phyloP scores from a whole-genome alignment of 2,329 filamentous ascomycete species.

The Canariomyces notabilis region DNA sequence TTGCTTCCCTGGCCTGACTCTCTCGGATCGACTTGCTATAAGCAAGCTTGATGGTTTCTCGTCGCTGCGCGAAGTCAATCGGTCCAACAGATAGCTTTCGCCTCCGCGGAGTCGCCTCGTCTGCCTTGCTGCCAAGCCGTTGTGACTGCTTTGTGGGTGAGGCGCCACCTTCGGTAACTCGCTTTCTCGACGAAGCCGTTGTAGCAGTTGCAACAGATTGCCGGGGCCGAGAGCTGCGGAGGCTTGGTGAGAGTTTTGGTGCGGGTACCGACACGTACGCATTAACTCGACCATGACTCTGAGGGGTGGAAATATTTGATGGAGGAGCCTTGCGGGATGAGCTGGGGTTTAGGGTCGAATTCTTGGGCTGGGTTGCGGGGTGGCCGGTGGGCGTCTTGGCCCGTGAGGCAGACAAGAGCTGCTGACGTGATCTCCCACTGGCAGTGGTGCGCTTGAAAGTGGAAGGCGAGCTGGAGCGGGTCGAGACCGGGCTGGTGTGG shows the following conservation, averaged over 20 bases:
- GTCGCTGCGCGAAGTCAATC: constrained; percentile 78
- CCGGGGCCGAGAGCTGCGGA: constrained; percentile 77
- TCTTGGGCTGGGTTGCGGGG: constrained; percentile 35
- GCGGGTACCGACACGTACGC: constrained; percentile 68
- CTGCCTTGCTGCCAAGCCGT: constrained; percentile 30
- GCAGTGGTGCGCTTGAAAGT: constrained; percentile 39
- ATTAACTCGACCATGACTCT: constrained; percentile 58
- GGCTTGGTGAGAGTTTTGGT: constrained; percentile 69
- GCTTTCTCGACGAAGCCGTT: constrained; percentile 65
- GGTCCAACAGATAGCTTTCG: constrained; percentile 61
- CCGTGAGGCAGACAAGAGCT: constrained; percentile 30
- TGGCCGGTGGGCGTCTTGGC: constrained; percentile 38
- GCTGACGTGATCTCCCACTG: constrained; percentile 37
- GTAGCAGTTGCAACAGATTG: constrained; percentile 72
- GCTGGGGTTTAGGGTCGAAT: constrained; percentile 34
- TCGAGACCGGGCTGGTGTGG: constrained; percentile 46
- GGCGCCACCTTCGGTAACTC: constrained; percentile 53
- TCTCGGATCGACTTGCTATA: constrained; percentile 81
- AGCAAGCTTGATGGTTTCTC: constrained; percentile 77
- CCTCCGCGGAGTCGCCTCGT: constrained; percentile 38
- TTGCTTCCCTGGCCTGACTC: constrained; percentile 56
- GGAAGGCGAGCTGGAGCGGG: constrained; percentile 53
- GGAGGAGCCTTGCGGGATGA: constrained; percentile 37
- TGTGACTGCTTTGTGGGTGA: constrained; percentile 37
- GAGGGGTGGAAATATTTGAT: constrained; percentile 36